Base-by-base conservation (phyloP, 73 alveolate species). In the Paraurostyla sp. region DNA sequence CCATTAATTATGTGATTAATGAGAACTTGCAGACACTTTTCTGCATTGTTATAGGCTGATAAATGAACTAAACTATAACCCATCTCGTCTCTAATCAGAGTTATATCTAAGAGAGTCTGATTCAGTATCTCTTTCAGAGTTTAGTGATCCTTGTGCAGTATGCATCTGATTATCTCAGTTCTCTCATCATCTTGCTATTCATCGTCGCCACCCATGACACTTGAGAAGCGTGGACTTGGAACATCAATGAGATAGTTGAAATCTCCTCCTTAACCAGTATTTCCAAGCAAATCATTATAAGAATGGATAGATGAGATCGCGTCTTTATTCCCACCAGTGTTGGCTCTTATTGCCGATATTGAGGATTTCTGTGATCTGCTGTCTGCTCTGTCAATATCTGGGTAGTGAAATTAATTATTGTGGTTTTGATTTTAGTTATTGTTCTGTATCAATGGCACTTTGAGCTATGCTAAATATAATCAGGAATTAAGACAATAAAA, bases 21-120 rank as follows among this genome's bases (percentile, higher is more conserved):
- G 9, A 62, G 51, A 7, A 62, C 51, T 3, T 62, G 51, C 16
- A 62, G 20, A 36, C 80, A 69, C 43, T 35, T 15, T 4, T 33
- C 42, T 2, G 69, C 1, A 50, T 75, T 50, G 16, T 75, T 75
- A 50, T 75, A 75, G 16, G 87, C 87, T 18, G 87, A 71, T 40
- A 43, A 46, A 23, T 75, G 87, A 0, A 75, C 11, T 3, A 46
- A 29, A 32, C 75, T 45, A 35, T 75, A 75, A 13, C 87, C 87
- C 54, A 62, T 62, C 16, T 62, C 80, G 30, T 62, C 80, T 32
- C 51, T 32, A 32, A 62, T 62, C 15, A 4, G 22, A 32, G 80
- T 36, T 9, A 62, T 27, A 29, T 62, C 46, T 36, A 27, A 7
- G 27, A 25, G 16, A 2, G 51, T 15, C 4, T 6, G 3, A 32